Percentiles rank a stretch among this genome's conserved stretches.
Conservation (phyloP, 148 eudicot genomes). For the Fallopia convolvulus region DNA sequence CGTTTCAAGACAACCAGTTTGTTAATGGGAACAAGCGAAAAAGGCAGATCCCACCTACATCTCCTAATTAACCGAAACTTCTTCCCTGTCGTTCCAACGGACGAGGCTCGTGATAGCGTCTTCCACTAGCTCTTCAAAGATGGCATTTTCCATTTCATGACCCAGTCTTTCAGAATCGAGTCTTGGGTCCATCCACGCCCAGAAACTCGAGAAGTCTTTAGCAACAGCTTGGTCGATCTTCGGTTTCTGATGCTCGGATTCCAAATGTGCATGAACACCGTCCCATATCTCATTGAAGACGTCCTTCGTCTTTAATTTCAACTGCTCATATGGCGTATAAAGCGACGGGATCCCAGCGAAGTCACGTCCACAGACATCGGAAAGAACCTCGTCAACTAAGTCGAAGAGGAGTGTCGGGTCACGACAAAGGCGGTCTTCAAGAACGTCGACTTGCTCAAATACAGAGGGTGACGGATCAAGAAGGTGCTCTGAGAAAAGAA, state of each 20-base stretch:
- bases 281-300: conserved; percentile 65
- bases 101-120: conserved; percentile 34
- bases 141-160: conserved; percentile 43
- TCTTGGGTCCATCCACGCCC: conserved; percentile 53
- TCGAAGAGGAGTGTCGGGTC: conserved; percentile 89
- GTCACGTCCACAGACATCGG: conserved; percentile 48
- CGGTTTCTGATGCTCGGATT: conserved; percentile 25
- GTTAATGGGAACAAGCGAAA: background rate
- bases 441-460: conserved; percentile 73
- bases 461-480: conserved; percentile 63
- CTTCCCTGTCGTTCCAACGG: background rate
- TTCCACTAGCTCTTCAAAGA: conserved; percentile 56
- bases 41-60: background rate
- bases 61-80: background rate
- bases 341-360: conserved; percentile 44
- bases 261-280: conserved; percentile 47
- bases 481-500: conserved; percentile 50
- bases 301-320: conserved; percentile 45
- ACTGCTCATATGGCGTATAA: conserved; percentile 25
- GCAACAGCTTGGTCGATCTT: conserved; percentile 57
- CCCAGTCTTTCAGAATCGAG: conserved; percentile 39
- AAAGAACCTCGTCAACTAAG: conserved; percentile 59
- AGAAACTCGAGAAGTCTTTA: conserved; percentile 35
- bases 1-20: background rate
- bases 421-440: conserved; percentile 53